Conservation (phyloP, 352 stramenopile genomes). For the Pythium dissotocum region DNA sequence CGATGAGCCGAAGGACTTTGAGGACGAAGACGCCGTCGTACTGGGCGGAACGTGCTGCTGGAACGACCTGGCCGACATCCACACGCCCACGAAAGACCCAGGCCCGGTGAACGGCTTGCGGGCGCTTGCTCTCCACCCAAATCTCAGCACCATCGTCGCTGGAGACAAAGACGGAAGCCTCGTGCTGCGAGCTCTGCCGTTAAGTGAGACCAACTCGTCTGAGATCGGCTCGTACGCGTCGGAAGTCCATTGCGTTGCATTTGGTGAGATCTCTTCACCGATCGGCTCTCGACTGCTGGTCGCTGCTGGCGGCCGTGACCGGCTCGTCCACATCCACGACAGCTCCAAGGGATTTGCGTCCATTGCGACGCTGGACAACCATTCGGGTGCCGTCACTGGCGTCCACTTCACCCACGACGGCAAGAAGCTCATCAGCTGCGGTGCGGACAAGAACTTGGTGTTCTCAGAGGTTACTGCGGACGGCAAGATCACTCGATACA, state of each 20-base stretch:
- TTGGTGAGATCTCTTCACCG: conserved; percentile 28
- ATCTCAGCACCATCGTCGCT: conserved; percentile 59
- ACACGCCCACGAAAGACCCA: conserved; percentile 38
- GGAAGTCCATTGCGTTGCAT: conserved; percentile 74
- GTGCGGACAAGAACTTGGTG: conserved; percentile 72
- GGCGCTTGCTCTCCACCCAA: conserved; percentile 49
- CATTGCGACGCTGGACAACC: conserved; percentile 69
- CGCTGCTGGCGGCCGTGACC: conserved; percentile 76
- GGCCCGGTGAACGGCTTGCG: conserved; percentile 46
- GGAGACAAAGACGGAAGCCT: conserved; percentile 79
- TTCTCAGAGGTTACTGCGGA: conserved; percentile 47
- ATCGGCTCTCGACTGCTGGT: conserved; percentile 38
- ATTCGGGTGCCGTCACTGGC: conserved; percentile 65
- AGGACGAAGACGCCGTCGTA: conserved; percentile 40
- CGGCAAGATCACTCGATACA: conserved; percentile 44
- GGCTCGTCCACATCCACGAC: conserved; percentile 83
- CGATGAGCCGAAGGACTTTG: conserved; percentile 44
- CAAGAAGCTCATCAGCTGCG: conserved; percentile 62
- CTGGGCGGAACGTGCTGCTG: conserved; percentile 61
- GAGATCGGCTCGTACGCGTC: conserved; percentile 62
- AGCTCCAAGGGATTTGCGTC: conserved; percentile 36
- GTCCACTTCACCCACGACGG: conserved; percentile 77
- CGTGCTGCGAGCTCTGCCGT: conserved; percentile 45
- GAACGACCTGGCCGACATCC: conserved; percentile 41
- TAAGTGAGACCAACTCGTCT: conserved; percentile 28